phyloP scores from a whole-genome alignment of 176 grass and related monocot species.

The Rhynchospora tenuis region DNA sequence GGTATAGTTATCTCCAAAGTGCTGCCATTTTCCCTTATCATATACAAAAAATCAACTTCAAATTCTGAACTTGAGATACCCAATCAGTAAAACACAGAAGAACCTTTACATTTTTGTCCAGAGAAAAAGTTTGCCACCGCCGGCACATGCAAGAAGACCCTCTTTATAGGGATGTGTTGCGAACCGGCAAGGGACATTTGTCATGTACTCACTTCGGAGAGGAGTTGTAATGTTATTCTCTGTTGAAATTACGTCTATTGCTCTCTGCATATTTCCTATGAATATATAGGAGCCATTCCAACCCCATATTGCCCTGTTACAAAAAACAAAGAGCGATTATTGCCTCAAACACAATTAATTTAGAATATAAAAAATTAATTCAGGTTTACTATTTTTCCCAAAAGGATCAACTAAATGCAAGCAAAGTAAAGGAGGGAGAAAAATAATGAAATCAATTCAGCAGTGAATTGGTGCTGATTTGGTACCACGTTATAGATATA shows the following conservation, averaged over 20 bases:
- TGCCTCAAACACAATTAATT: background rate
- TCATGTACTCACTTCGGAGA: slow-evolving; percentile 30
- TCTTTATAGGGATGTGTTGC: slow-evolving; percentile 18
- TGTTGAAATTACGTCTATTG: slow-evolving; percentile 38
- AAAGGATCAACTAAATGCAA: background rate
- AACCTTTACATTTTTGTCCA: slow-evolving; percentile 6
- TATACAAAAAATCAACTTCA: background rate
- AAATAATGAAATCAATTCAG: background rate
- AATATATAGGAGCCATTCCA: slow-evolving; percentile 40
- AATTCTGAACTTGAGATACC: background rate
- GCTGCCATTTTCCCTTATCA: too few relatives aligned
- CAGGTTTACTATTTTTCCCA: background rate
- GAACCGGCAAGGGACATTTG: slow-evolving; percentile 22
- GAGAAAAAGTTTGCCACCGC: slow-evolving; percentile 24
- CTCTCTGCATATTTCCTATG: slow-evolving; percentile 40
- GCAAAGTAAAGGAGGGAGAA: background rate
- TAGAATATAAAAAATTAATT: background rate
- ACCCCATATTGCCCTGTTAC: slow-evolving; percentile 43
- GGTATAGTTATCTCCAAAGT: too few relatives aligned
- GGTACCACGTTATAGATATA: background rate
- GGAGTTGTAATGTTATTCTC: background rate
- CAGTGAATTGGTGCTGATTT: background rate
- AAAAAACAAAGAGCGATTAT: background rate
- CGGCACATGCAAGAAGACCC: slow-evolving; percentile 28
- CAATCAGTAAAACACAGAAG: background rate